phyloP scores from a whole-genome alignment of 2,329 filamentous ascomycete species.

The Podosphaera leucotricha region DNA sequence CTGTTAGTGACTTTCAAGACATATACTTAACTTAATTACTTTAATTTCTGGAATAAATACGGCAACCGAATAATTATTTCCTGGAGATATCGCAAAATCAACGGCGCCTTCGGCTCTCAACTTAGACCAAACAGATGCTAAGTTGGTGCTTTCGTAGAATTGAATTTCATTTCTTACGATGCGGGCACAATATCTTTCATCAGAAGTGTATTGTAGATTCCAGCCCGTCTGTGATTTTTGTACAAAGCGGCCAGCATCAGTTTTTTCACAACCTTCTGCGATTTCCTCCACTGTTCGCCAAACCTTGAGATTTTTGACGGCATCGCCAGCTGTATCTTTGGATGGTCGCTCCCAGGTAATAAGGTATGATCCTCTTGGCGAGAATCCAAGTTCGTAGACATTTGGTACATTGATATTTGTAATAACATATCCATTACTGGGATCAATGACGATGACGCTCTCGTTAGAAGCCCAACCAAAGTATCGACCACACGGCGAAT shows the following conservation, averaged over 20 bases:
- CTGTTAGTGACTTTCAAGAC: not conserved
- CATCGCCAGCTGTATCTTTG: conserved; percentile 85
- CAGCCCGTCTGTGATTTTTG: conserved; percentile 89
- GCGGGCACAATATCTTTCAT: conserved; percentile 84
- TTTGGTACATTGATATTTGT: conserved; percentile 56
- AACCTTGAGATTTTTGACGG: conserved; percentile 88
- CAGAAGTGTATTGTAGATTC: conserved; percentile 90
- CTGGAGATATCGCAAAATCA: conserved; percentile 75
- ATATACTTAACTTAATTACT: conserved; percentile 25
- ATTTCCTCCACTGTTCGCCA: conserved; percentile 64
- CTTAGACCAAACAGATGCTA: conserved; percentile 84
- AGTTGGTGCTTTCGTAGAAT: conserved; percentile 75
- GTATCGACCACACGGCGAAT: conserved; percentile 88
- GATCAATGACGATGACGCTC: conserved; percentile 64
- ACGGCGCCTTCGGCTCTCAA: conserved; percentile 73
- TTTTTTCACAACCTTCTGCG: conserved; percentile 36
- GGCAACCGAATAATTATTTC: conserved; percentile 74
- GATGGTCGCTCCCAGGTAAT: conserved; percentile 89
- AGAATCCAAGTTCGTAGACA: conserved; percentile 89
- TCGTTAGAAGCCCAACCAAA: conserved; percentile 87
- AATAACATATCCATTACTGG: conserved; percentile 50
- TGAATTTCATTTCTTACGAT: conserved; percentile 93
- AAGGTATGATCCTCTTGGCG: conserved; percentile 71
- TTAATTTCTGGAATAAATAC: conserved; percentile 92
- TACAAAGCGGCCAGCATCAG: conserved; percentile 70